These are phyloP conservation scores for Trichophyton schoenleinii DNA, from an alignment of 2,329 filamentous ascomycete genomes.

Conservation along the genomic window DNA sequence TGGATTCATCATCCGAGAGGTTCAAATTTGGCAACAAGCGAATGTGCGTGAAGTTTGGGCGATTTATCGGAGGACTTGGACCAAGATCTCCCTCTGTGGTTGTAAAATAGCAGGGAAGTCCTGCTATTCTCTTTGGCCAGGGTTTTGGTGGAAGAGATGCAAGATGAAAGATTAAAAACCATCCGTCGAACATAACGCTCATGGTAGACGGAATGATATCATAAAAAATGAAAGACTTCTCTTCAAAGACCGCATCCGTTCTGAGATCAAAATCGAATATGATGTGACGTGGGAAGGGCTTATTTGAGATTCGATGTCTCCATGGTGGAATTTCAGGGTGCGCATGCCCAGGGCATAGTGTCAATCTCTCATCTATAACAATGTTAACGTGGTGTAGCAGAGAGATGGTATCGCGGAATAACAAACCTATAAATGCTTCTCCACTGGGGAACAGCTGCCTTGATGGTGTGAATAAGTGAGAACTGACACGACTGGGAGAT, in stretches of 20 bases:
- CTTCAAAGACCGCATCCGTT: background rate
- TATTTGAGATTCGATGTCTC: background rate
- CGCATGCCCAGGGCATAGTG: background rate
- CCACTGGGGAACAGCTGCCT: background rate
- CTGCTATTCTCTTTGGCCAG: slow-evolving; percentile 19
- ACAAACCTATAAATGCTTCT: background rate
- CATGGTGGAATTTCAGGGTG: background rate
- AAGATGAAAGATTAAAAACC: background rate
- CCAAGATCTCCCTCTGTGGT: slow-evolving; percentile 5
- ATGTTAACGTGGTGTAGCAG: background rate
- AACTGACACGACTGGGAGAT: background rate
- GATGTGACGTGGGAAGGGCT: background rate
- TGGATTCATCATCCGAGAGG: background rate
- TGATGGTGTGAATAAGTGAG: background rate
- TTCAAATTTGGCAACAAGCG: background rate
- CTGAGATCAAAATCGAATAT: slow-evolving; percentile 4
- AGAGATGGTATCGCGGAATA: background rate
- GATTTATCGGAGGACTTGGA: slow-evolving; percentile 6
- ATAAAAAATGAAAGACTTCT: background rate
- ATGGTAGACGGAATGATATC: slow-evolving; percentile 1
- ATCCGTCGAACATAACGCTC: background rate
- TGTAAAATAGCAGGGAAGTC: slow-evolving; percentile 9
- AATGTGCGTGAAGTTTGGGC: slow-evolving; percentile 3
- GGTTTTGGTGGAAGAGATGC: background rate
- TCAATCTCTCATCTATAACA: background rate